A percentile compares a stretch with the other conserved stretches of the same genome.
phyloP scores from a whole-genome alignment of 352 stramenopile species.

The Phytophthora ramorum region DNA sequence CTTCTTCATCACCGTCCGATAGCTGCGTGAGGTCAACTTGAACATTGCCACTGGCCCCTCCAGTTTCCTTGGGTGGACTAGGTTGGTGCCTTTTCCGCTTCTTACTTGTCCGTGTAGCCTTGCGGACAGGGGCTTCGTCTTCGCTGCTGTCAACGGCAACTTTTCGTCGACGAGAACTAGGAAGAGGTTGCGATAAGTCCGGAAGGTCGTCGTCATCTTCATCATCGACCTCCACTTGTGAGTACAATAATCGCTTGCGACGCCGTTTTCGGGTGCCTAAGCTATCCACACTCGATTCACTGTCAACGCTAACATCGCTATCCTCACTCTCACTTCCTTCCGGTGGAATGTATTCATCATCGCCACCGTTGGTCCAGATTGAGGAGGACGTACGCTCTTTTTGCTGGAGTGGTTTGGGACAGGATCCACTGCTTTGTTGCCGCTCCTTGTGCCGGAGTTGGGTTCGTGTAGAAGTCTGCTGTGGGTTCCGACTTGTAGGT shows the following conservation, averaged over 20 bases:
- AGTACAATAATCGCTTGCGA: conserved; percentile 60
- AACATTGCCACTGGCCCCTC: conserved; percentile 4
- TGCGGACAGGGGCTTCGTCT: conserved; percentile 1
- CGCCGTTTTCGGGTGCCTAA: conserved; percentile 21
- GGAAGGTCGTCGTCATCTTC: conserved; percentile 54
- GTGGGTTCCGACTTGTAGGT: neutral
- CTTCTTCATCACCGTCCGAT: conserved; percentile 18
- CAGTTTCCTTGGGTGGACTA: conserved; percentile 12
- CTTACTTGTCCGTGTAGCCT: conserved; percentile 16
- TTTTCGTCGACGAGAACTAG: conserved; percentile 7
- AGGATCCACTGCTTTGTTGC: neutral
- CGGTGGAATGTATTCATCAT: conserved; percentile 36
- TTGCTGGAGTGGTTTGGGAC: conserved; percentile 8
- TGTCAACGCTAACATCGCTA: conserved; percentile 18
- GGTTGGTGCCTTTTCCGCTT: conserved; percentile 28
- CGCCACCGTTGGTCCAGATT: conserved; percentile 22
- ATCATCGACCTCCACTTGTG: conserved; percentile 50
- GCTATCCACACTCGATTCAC: conserved; percentile 21
- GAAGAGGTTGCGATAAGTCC: conserved; percentile 38
- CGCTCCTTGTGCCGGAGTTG: conserved; percentile 8
- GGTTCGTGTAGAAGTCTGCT: neutral
- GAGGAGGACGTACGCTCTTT: conserved; percentile 17
- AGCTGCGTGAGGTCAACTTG: conserved; percentile 34
- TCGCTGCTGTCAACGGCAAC: conserved; percentile 6
- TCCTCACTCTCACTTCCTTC: conserved; percentile 31